phyloP scores from a whole-genome alignment of 148 eudicot species.

The Heliosperma pusillum region DNA sequence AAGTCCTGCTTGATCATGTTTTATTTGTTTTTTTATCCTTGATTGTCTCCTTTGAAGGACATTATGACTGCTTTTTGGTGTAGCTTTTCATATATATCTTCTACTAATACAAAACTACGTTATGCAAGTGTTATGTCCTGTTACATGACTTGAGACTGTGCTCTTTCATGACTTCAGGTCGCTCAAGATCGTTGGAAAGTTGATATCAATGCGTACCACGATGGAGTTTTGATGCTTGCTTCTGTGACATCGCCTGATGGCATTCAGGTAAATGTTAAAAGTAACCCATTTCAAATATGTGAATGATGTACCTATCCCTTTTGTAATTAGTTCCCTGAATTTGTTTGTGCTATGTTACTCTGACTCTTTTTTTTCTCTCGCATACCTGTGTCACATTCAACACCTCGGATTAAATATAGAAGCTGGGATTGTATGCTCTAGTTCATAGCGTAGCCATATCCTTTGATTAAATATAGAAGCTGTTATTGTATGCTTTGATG shows the following conservation, averaged over 20 bases:
- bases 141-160: not conserved
- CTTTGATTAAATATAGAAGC: too few relatives aligned
- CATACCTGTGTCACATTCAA: too few relatives aligned
- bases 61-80: not conserved
- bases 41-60: not conserved
- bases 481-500: too few relatives aligned
- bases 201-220: conserved; percentile 79
- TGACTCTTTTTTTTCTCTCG: too few relatives aligned
- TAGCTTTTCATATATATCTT: not conserved
- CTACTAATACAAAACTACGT: not conserved
- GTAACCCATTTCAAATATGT: not conserved
- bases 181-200: conserved; percentile 87
- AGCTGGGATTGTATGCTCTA: too few relatives aligned
- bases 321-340: not conserved
- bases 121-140: not conserved
- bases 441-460: too few relatives aligned
- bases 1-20: too few relatives aligned
- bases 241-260: conserved; percentile 88
- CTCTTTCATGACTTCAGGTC: conserved; percentile 36
- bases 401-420: too few relatives aligned
- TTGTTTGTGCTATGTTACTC: not conserved
- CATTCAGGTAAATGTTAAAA: conserved; percentile 55
- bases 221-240: conserved; percentile 89
- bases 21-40: too few relatives aligned
- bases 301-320: not conserved